Evolutionary conservation across 768 basidiomycete species (phyloP).

Genomic region (Cubamyces sp.): DNA sequence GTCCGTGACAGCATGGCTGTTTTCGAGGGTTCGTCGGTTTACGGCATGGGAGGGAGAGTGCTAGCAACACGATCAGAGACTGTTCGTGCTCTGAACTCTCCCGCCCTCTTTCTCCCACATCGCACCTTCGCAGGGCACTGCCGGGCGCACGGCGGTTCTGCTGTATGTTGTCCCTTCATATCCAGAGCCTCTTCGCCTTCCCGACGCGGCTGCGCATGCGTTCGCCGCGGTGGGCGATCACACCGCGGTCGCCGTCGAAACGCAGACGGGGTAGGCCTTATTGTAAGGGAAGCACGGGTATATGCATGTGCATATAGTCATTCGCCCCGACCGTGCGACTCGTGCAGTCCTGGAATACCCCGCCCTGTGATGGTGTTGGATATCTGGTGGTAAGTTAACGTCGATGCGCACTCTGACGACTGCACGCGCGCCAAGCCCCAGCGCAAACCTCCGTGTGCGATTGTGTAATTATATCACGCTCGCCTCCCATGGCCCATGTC

Average conservation of each 20-base stretch:
- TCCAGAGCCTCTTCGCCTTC: constrained; percentile 5
- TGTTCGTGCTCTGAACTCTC: neutral
- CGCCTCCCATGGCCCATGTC: neutral
- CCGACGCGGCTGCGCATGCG: neutral
- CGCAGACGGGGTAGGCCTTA: neutral
- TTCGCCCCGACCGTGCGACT: neutral
- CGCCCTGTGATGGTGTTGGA: no score
- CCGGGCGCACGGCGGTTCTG: no score
- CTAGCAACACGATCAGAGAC: no score
- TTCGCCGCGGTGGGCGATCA: neutral
- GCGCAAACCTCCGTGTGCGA: neutral
- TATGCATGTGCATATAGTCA: no score
- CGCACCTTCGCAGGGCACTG: neutral
- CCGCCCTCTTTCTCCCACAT: neutral
- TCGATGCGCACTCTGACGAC: neutral
- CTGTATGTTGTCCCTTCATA: constrained; percentile 5
- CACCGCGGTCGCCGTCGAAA: neutral
- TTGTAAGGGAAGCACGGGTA: neutral
- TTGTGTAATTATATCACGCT: neutral
- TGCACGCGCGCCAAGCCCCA: neutral
- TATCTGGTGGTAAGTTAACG: neutral
- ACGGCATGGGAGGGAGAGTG: no score
- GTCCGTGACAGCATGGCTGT: no score
- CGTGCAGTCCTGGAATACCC: no score
- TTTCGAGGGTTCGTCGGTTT: no score